Conservation (phyloP, 768 basidiomycete species). For the Xerocomellus dryophilus region DNA sequence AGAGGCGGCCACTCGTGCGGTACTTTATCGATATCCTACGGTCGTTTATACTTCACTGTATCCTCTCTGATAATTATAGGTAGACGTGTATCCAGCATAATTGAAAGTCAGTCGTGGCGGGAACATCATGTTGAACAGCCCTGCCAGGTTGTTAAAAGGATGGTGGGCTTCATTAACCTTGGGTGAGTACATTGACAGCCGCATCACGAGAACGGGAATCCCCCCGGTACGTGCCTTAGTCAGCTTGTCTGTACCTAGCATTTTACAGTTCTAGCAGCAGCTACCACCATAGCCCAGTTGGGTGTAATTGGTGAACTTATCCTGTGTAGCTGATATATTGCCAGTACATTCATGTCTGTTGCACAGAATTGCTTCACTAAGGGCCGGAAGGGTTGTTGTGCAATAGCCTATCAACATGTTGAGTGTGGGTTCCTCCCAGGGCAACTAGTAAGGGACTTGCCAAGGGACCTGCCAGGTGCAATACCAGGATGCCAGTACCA, state of each 20-base stretch:
- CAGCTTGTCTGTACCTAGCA: background rate
- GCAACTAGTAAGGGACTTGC: conserved; percentile 39
- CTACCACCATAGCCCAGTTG: background rate
- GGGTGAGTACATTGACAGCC: background rate
- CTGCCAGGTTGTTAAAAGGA: background rate
- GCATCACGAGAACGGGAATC: too few species aligned
- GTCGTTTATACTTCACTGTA: conserved; percentile 13
- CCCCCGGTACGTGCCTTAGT: background rate
- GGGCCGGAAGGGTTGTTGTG: conserved; percentile 77
- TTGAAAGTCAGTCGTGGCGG: background rate
- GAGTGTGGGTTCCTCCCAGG: background rate
- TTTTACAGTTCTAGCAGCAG: background rate
- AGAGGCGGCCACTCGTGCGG: background rate
- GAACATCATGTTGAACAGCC: background rate
- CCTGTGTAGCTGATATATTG: background rate
- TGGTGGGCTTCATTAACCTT: background rate
- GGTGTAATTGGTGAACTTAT: background rate
- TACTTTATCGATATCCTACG: conserved; percentile 12
- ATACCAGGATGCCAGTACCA: too few species aligned
- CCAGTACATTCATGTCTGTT: conserved; percentile 34
- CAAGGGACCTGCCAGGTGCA: conserved; percentile 53
- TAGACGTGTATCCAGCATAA: conserved; percentile 7
- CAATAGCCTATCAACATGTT: conserved; percentile 57
- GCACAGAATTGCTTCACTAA: conserved; percentile 72
- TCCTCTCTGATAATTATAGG: conserved; percentile 13